Evolutionary conservation across 2,329 filamentous ascomycete species (phyloP), one percentile per base, ranked within the genome.

Genomic region (Scedosporium dehoogii): DNA sequence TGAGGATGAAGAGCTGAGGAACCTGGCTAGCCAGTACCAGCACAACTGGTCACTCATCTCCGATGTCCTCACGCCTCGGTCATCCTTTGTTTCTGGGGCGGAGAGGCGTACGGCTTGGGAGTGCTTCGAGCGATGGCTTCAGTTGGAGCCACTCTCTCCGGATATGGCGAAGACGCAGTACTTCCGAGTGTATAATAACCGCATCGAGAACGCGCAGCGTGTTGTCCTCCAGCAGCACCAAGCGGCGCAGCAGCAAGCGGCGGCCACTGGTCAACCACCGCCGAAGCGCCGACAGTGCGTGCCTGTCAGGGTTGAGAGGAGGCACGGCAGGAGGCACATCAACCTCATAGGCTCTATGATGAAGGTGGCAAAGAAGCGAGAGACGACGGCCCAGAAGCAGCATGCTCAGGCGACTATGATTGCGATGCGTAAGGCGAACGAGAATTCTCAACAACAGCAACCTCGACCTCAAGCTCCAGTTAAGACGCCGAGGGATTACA

Each of bases 21-120:
- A 81, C 56, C 80, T 96, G 48, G 94, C 97, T 18, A 89, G 91
- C 68, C 91, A 97, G 66, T 96, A 94, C 70, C 91, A 91, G 0
- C 97, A 97, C 78, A 99, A 99, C 69, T 99, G 94, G 94, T 96
- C 92, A 3, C 80, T 99, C 4, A 96, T 97, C 61, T 90, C 92
- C 1, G 90, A 85, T 68, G 87, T 93, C 64, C 78, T 97, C 61
- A 82, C 85, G 1, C 82, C 88, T 16, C 85, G 85, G 60, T 96
- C 91, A 0, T 73, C 86, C 14, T 96, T 91, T 70, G 83, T 86
- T n/a, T 93, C 92, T 21, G 91, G 91, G 1, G 86, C 91, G 10
- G 93, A 97, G 72, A 84, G 94, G 65, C 85, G 94, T 58, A 97
- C 93, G 2, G 92, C 93, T 0, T 99, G 94, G 94, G 94, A 99